Base-by-base conservation (phyloP, 352 stramenopile genomes). In the Globisporangium okanoganense region DNA sequence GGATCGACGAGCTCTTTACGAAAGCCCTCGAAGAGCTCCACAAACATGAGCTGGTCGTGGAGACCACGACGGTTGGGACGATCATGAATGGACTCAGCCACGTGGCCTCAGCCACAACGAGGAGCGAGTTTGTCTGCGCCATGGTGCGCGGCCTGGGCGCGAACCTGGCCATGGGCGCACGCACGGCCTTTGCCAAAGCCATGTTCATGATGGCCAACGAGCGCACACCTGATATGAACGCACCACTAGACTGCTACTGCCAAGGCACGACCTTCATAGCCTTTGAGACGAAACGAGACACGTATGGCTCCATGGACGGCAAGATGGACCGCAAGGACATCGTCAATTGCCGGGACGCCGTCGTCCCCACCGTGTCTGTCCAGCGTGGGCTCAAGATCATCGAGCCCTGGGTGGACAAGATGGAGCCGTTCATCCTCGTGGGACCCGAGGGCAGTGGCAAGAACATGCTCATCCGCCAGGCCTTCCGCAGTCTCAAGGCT, bases 371-470 rank as follows among this genome's bases (percentile, higher is more conserved):
- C 0, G 66, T 91, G 10, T 92, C 73, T 16, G 82, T 97, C 22
- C 86, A 97, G 75, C 84, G 94, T 16, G 91, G 86, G 0, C 65
- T 98, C 47, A 88, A 93, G 51, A 78, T 91, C 22, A 84, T 98
- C 22, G 75, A 91, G 51, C 87, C 87, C 16, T 98, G 95, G 95
- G 88, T 98, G 4, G 82, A 97, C 8, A 78, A 80, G 24, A 92
- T 95, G 79, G 89, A 97, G 67, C 95, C 95, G 16, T 98, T 98
- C 66, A 97, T 98, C 49, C 71, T 98, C 6, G 95, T 98, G 1
- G 95, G 95, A 0, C 95, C 95, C 0, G 87, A 98, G 70, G 95
- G 95, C 45, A 96, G 89, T 41, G 95, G 95, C 50, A 98, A 98
- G 72, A 95, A 97, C 58, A 97, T 97, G 85, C 73, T 98, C 25